Evolutionary conservation across 2,329 filamentous ascomycete species (phyloP), one percentile per base, ranked within the genome.

Genomic region (Apiospora malaysiana): DNA sequence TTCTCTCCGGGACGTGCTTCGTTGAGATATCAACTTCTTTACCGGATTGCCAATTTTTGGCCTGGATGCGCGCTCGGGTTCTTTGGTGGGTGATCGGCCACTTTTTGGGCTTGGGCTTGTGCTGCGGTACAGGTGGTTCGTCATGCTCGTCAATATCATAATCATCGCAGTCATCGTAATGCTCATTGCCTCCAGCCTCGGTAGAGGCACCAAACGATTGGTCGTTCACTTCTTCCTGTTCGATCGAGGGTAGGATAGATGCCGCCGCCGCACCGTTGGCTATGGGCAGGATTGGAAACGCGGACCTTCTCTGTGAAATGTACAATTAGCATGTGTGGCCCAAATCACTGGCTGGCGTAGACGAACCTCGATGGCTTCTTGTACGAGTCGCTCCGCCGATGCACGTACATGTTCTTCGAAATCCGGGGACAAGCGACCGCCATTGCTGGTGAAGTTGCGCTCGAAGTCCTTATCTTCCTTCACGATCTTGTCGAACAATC

Each of bases 1-100:
- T 32, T 32, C n/a, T 63, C 32, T 40, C 25, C n/a, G 25, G 66
- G 4, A 32, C 4, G 0, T 9, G 8, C 2, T 37, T 68, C 25
- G 37, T 47, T 9, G n/a, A n/a, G n/a, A 43, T 14, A 47, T 75
- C 69, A n/a, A 72, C 73, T 27, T 71, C 68, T 70, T 70, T 77
- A 42, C 76, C 75, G 5, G 78, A 76, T 68, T 78, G 77, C 77
- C 78, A 79, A 27, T 76, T 73, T n/a, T 65, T 69, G 10, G 76
- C 76, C 66, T 77, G 77, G n/a, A 68, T 72, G 72, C 72, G 75
- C 16, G 75, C 74, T 40, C 72, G 74, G 25, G 74, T 40, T 46
- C 76, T 74, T 63, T 77, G 76, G 1, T 74, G 73, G 25, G 74
- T 75, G 40, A 72, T 56, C 21, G 56, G 56, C n/a, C n/a, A n/a